Evolutionary conservation across 306 rosid genomes (phyloP).

Genomic region (Begonia masoniana): DNA sequence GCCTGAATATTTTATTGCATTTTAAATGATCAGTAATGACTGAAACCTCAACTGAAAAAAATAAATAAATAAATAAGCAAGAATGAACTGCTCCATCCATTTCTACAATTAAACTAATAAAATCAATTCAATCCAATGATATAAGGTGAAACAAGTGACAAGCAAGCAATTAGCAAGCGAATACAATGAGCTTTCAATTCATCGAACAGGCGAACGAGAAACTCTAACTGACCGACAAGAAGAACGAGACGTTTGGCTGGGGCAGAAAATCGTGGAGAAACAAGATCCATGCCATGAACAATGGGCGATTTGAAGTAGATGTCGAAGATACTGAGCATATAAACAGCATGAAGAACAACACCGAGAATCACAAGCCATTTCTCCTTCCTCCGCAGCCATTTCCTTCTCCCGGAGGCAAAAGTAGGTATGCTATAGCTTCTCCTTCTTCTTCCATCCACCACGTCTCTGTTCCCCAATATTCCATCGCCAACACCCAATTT

Average conservation of each 20-base stretch:
- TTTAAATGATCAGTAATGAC: too few species aligned
- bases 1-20: too few species aligned
- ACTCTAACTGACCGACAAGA: slow-evolving; percentile 39
- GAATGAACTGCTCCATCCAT: too few species aligned
- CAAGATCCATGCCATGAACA: slow-evolving; percentile 66
- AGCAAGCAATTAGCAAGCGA: too few species aligned
- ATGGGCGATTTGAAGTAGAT: slow-evolving; percentile 79
- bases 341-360: slow-evolving; percentile 68
- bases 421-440: slow-evolving; percentile 6
- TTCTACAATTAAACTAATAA: neutral
- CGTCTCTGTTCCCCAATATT: slow-evolving; percentile 31
- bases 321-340: slow-evolving; percentile 85
- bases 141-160: neutral
- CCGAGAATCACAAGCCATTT: slow-evolving; percentile 70
- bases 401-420: slow-evolving; percentile 13
- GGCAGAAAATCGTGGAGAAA: slow-evolving; percentile 57
- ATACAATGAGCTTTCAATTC: neutral
- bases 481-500: slow-evolving; percentile 17
- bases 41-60: too few species aligned
- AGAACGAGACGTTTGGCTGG: slow-evolving; percentile 80
- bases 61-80: too few species aligned
- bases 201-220: slow-evolving; percentile 18
- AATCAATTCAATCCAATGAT: neutral
- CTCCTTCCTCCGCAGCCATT: slow-evolving; percentile 53
- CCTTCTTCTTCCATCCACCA: slow-evolving; percentile 1